A percentile compares a stretch with the other conserved stretches of the same genome.
These are phyloP conservation scores for Neonectria sp. DNA, from an alignment of 2,329 filamentous ascomycete species.

Conservation along the genomic window DNA sequence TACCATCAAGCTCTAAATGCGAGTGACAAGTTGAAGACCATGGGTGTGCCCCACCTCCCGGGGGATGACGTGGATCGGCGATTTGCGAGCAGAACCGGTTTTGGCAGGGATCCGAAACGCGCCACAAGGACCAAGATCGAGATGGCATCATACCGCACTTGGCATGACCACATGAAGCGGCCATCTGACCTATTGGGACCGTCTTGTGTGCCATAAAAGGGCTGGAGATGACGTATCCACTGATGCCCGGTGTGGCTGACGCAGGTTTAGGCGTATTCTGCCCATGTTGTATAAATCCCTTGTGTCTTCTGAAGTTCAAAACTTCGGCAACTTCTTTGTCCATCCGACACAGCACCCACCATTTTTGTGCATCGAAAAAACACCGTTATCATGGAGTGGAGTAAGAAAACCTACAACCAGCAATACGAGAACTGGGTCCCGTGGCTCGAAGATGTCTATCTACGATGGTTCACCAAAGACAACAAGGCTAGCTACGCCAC, in stretches of 20 bases:
- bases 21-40: not conserved
- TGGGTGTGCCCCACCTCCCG: constrained; percentile 14
- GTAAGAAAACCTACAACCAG: constrained; percentile 76
- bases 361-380: not conserved
- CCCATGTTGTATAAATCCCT: not conserved
- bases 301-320: not conserved
- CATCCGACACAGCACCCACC: not conserved
- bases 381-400: constrained; percentile 64
- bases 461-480: constrained; percentile 81
- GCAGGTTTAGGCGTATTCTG: not conserved
- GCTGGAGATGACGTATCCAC: constrained; percentile 42
- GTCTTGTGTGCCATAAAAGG: constrained; percentile 33
- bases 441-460: constrained; percentile 82
- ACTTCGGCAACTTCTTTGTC: not conserved
- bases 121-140: constrained; percentile 34
- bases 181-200: constrained; percentile 31
- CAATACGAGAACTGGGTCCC: constrained; percentile 84
- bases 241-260: constrained; percentile 1
- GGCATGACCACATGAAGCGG: constrained; percentile 34
- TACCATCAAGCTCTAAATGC: not conserved
- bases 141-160: constrained; percentile 42
- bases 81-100: constrained; percentile 42
- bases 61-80: constrained; percentile 42
- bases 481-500: constrained; percentile 82
- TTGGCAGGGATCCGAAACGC: constrained; percentile 35